Base-by-base conservation (phyloP, 129 eudicot genomes). In the Flaveria brownii region DNA sequence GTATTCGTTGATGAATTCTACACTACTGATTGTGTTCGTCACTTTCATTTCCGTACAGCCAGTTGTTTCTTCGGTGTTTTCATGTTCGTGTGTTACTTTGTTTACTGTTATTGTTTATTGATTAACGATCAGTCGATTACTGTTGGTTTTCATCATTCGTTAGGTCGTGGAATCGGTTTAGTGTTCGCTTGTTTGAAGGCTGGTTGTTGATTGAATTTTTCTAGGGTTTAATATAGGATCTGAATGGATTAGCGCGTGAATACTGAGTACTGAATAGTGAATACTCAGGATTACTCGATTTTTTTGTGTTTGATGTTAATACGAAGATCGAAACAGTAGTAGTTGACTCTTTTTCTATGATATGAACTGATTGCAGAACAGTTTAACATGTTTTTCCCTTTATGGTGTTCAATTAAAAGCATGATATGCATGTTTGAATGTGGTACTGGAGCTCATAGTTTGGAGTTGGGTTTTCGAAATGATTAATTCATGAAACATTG, bases 271-370 rank as follows among this genome's bases (percentile, higher is more conserved):
- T 36, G 41, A 36, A 36, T 36, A 5, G 41, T 63, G 50, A 54
- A 26, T 33, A 76, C 41, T 26, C 33, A 28, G 72, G 72, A 25
- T 73, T 59, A 59, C 45, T 25, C 15, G 74, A 5, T 15, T 70
- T 3, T 18, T 55, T 22, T 20, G 2, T 20, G 11, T 9, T 25
- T 47, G 22, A 0, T 42, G 11, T 25, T 16, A 4, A 30, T 68
- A 2, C 9, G 33, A 60, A 66, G 57, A 42, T 68, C 9, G 67
- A 33, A 63, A 50, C 16, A 72, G 50, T 49, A 45, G 63, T 6
- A 2, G 79, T 80, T 73, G 83, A 55, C 79, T 66, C 22, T 73
- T 65, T n/a, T 55, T 55, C 9, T 55, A 51, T 8, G 5, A 2
- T 43, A 18, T 65, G 73, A 64, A 65, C 78, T 73, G 68, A 50